These are phyloP conservation scores for Taxawa tesnikishii DNA, from an alignment of 2,329 filamentous ascomycete species.

Conservation along the genomic window DNA sequence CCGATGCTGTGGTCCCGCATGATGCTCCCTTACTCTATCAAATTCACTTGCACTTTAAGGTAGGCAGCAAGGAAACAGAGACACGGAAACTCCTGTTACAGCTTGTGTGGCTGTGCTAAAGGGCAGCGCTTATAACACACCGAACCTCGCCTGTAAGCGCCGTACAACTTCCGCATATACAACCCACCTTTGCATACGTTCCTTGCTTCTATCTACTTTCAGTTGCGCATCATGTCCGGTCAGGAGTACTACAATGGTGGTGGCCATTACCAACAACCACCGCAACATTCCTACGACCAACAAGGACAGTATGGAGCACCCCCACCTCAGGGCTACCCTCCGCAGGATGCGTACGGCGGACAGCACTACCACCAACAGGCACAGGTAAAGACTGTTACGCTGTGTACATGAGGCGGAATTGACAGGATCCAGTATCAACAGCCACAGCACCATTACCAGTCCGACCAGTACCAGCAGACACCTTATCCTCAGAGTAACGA, in stretches of 20 bases:
- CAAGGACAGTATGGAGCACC: constrained; percentile 11
- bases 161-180: too few relatives aligned
- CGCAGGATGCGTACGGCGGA: not conserved
- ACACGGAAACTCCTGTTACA: too few relatives aligned
- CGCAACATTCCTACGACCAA: constrained; percentile 41
- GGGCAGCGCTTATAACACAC: too few relatives aligned
- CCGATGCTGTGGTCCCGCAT: too few relatives aligned
- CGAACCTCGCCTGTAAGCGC: too few relatives aligned
- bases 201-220: too few relatives aligned
- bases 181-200: too few relatives aligned
- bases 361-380: not conserved
- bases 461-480: not conserved
- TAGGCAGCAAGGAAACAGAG: too few relatives aligned
- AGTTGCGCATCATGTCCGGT: not conserved
- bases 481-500: not conserved
- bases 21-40: too few relatives aligned
- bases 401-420: not conserved
- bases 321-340: not conserved
- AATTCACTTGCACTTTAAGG: too few relatives aligned
- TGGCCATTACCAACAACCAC: constrained; percentile 31
- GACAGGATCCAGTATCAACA: not conserved
- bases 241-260: not conserved
- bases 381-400: not conserved
- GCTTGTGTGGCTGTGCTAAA: too few relatives aligned
- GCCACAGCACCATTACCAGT: not conserved